Evolutionary conservation across 2,329 filamentous ascomycete species (phyloP), one percentile per base, ranked within the genome.

Genomic region (Ceratocystis cacaofunesta): DNA sequence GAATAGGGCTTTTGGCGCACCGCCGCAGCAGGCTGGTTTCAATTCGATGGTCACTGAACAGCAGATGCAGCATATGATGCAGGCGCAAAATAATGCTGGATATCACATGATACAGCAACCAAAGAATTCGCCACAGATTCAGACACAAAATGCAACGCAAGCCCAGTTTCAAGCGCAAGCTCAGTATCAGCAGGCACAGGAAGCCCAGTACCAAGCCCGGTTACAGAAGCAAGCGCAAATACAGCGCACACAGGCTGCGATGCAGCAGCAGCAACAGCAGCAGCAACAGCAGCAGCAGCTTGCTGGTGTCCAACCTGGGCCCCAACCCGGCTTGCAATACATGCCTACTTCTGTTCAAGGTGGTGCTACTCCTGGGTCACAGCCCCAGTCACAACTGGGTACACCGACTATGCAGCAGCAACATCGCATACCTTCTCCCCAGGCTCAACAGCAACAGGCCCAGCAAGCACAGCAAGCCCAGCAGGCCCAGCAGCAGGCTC

Each of bases 11-110:
- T 65, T 44, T 48, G 52, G 52, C 28, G 36, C 36, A 1, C 36
- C 36, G 12, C 7, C 28, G 48, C 65, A 63, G 6, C 65, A 66
- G 28, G 22, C 50, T 7, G 50, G 50, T 17, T 66, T 66, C 55
- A 68, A 69, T n/a, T 57, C 64, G 28, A 69, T 69, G 65, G 65
- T 46, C 28, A 61, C 66, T 1, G 68, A 74, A 15, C 71, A 71
- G 15, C 68, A 70, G n/a, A 60, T 68, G 15, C 74, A 68, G 32
- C 68, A 69, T n/a, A 32, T 61, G 22, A 41, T 63, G 30, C 70
- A 69, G 32, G 71, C 70, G 28, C 72, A 70, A 19, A 63, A 68
- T 10, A 62, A 48, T 19, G 3, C 61, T 19, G 41, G 61, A 7
- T 64, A 58, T 46, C 62, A 64, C 17, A 46, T 57, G 50, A 64